A percentile compares a stretch with the other conserved stretches of the same genome.
phyloP scores from a whole-genome alignment of 1,284 basidiomycete genomes.

The Tremellales sp. region DNA sequence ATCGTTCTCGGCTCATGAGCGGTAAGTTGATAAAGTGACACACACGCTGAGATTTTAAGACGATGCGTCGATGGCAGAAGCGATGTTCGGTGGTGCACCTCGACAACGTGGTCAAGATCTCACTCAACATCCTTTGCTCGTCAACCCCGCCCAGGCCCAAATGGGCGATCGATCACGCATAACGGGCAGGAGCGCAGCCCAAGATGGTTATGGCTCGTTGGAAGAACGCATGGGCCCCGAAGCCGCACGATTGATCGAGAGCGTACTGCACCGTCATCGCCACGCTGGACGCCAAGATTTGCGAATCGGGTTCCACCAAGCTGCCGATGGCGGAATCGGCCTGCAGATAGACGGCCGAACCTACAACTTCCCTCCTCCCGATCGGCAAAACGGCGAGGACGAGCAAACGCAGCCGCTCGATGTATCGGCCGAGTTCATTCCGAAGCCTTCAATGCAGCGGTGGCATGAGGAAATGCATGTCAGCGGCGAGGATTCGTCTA shows the following conservation, averaged over 20 bases:
- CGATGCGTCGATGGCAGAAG: constrained; percentile 9
- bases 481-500: constrained; percentile 67
- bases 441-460: constrained; percentile 75
- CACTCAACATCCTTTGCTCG: constrained; percentile 75
- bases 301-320: constrained; percentile 33
- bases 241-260: constrained; percentile 77
- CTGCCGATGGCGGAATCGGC: constrained; percentile 25
- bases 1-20: constrained; percentile 4
- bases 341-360: constrained; percentile 38
- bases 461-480: constrained; percentile 86
- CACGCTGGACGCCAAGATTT: constrained; percentile 23
- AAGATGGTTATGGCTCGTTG: constrained; percentile 52
- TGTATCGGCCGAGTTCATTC: constrained; percentile 50
- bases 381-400: constrained; percentile 2
- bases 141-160: constrained; percentile 54
- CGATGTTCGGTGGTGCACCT: constrained; percentile 16
- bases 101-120: constrained; percentile 1
- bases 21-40: constrained; percentile 5
- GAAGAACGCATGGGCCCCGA: constrained; percentile 77
- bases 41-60: not conserved
- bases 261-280: constrained; percentile 52
- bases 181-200: not conserved
- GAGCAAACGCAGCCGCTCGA: constrained; percentile 10
- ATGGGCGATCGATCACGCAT: not conserved
- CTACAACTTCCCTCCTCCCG: constrained; percentile 47